Evolutionary conservation across 2,329 filamentous ascomycete species (phyloP), one percentile per base, ranked within the genome.

Genomic region (Diaporthe eres): DNA sequence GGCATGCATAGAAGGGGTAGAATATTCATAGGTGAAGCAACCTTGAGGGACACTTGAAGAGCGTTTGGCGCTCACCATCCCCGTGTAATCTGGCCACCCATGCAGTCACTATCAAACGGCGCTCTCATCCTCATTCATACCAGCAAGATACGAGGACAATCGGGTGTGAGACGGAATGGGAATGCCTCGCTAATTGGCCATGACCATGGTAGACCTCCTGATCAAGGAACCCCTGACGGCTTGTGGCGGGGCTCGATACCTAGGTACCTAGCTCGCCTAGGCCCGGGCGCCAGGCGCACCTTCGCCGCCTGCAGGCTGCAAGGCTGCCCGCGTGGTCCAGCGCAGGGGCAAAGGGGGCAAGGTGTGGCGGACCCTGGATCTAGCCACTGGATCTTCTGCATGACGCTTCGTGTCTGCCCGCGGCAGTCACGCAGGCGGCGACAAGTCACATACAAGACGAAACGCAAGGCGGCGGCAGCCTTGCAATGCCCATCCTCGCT

Each of bases 391-490:
- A 53, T 55, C 42, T 37, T 9, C 39, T 37, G 51, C 53, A 37
- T 60, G 53, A 72, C 53, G 58, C 53, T 65, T 49, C n/a, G 31
- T 42, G 12, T 39, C n/a, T 44, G 58, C 47, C 31, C 19, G 31
- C 34, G 71, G 58, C 34, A 73, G 71, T 47, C 58, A 65, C 58
- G 34, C 37, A 15, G 28, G 28, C 17, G 47, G 71, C 58, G 47
- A 73, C 61, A 53, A 42, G 49, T 55, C 39, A 57, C 49, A 44
- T 55, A 61, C 44, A 34, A 60, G 58, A 53, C 71, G 71, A 73
- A 73, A 73, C 58, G 58, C 71, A 73, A 73, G 71, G 71, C 71
- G 58, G 47, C 58, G 58, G 57, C 47, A 73, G 71, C 71, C 71
- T 73, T 55, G 47, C 15, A 51, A 51, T 31, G 31, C 58, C 58